Conservation (phyloP, 768 basidiomycete genomes). For the Termitomyces sp. region DNA sequence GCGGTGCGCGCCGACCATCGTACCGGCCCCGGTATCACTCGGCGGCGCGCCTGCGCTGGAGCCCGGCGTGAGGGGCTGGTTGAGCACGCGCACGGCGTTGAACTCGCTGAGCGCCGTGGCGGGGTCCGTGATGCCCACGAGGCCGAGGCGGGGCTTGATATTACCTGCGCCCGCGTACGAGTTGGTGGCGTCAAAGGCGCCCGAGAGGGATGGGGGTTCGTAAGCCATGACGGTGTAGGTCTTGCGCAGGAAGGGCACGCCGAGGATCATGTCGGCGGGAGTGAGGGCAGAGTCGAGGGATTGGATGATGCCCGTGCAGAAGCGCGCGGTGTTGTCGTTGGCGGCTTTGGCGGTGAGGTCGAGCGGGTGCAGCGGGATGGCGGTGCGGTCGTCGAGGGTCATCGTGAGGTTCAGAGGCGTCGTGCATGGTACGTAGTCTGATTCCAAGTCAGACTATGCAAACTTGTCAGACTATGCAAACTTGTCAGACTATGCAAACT, state of each 20-base stretch:
- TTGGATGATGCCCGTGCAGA: slow-evolving; percentile 69
- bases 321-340: slow-evolving; percentile 26
- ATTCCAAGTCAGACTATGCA: no score
- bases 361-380: slow-evolving; percentile 67
- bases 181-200: not conserved
- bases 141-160: slow-evolving; percentile 38
- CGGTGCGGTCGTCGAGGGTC: slow-evolving; percentile 50
- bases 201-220: not conserved
- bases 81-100: slow-evolving; percentile 59
- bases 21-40: no score
- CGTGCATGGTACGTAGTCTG: slow-evolving; percentile 73
- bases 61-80: slow-evolving; percentile 39
- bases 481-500: no score
- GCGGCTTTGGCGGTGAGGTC: slow-evolving; percentile 55
- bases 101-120: slow-evolving; percentile 63
- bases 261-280: slow-evolving; percentile 67
- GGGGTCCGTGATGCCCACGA: slow-evolving; percentile 59
- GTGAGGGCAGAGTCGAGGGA: slow-evolving; percentile 33
- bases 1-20: no score
- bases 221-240: slow-evolving; percentile 5
- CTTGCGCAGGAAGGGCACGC: slow-evolving; percentile 73
- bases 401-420: slow-evolving; percentile 70
- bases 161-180: no score
- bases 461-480: no score
- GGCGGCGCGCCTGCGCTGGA: no score